Base-by-base conservation (phyloP, 2,329 filamentous ascomycete species). In the Microdochium bolleyi region DNA sequence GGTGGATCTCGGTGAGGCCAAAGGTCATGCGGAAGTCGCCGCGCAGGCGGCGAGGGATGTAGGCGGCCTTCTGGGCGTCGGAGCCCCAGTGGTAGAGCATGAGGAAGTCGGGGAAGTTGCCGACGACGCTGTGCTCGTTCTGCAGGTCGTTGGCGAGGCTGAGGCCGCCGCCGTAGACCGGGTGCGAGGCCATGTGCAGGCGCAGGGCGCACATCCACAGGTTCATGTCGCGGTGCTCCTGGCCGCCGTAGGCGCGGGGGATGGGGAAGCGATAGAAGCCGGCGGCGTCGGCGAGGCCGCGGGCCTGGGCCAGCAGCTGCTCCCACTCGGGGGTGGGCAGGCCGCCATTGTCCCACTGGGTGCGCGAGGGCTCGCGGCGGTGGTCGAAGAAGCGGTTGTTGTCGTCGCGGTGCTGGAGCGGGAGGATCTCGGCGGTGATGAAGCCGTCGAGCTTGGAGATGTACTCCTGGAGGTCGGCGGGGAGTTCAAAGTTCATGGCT, bases 371-470 rank as follows among this genome's bases (percentile, higher is more conserved):
- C 59, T 85, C 82, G 56, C 82, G 78, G 19, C 82, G 76, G 64
- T 85, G 78, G 64, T 85, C 81, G 66, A 85, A 85, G 74, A 85
- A 85, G 54, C 80, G 76, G 52, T 80, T 71, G 61, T 85, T 85
- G 63, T 84, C 79, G 60, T 79, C 66, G 24, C 68, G 66, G 56
- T 76, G 66, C 62, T 85, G 79, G 1, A 83, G 67, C 1, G 79
- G 80, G 0, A 68, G 65, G 57, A 83, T 84, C 49, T 74, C 72
- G 14, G 64, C 61, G 2, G 74, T 68, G 57, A 89, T 66, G 22
- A 88, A 71, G 0, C 83, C 84, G 59, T 88, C 80, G n/a, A 87
- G 70, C 14, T 69, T 67, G 27, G 63, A 64, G 13, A 61, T 60
- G 50, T 60, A 60, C 41, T 53, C 55, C 44, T 56, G 54, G 13